Base-by-base conservation (phyloP, 2,329 filamentous ascomycete species). In the Clarireedia monteithiana region DNA sequence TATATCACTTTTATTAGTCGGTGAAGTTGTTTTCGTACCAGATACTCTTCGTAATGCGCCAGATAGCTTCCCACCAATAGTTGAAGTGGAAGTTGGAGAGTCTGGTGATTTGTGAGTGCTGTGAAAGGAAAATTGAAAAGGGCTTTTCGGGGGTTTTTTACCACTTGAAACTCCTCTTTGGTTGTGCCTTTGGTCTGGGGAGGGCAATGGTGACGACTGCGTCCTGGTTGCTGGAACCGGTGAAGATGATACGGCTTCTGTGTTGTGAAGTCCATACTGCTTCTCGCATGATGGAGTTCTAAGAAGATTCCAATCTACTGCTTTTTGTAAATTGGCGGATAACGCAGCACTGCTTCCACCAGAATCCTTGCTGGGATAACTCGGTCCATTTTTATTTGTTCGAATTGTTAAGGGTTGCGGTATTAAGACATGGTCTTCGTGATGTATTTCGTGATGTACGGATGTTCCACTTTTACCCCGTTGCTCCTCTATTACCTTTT, bases 61-160 rank as follows among this genome's bases (percentile, higher is more conserved):
- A 3, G 63, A 61, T 7, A 63, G 10, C 4, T 48, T 45, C 34
- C 48, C 56, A 4, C 55, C 45, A 3, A 58, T 7, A 9, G 30
- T 12, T n/a, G 52, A 48, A 10, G 12, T 42, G 17, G 23, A 20
- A 39, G 12, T 39, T 24, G 45, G 34, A 12, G 52, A 54, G 23
- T 48, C 46, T 42, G 51, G 39, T 53, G 52, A 30, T 30, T 48
- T 53, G 6, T 36, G 23, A 48, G 15, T 45, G 10, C 30, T 34
- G 30, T 24, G 49, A 12, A 27, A 34, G n/a, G 1, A 12, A 45
- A 61, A 62, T 9, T 60, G 60, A 27, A 58, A 63, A 3, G 63
- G 59, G 48, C 62, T 62, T 30, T 59, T 63, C 38, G 61, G 30
- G 5, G 58, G 62, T 38, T 59, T 57, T 44, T 59, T 59, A 15